Evolutionary conservation across 2,329 filamentous ascomycete species (phyloP), one percentile per base, ranked within the genome.

Genomic region (Botryosphaeria dothidea): DNA sequence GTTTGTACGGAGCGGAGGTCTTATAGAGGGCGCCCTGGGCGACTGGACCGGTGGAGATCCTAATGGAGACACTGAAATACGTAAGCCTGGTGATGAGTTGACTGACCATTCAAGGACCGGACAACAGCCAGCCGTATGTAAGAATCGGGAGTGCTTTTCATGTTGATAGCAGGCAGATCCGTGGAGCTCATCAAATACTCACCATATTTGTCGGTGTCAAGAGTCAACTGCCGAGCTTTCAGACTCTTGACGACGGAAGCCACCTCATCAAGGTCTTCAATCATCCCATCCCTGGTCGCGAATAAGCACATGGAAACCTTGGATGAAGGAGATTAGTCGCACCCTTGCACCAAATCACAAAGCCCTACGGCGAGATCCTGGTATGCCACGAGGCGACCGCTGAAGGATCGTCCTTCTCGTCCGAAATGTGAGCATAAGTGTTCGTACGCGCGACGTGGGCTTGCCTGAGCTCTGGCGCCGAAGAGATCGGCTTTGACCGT

Each of bases 291-390:
- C 15, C 62, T 64, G 17, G 19, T 15, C 13, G 45, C 19, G 13
- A n/a, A 43, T 62, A 19, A 62, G 58, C 25, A 38, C 8, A 13
- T 4, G 11, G 31, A 13, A 21, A 31, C 11, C 29, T 23, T 38
- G 51, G 31, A 21, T 19, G 38, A 29, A 29, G 31, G 41, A 38
- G n/a, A 19, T 29, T 21, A 49, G 34, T 19, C 45, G 15, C 51
- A 64, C 62, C 52, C 51, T 64, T 64, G 51, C 23, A 64, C 21
- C 5, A 57, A 21, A 19, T 64, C 52, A 19, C 19, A 38, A 23
- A 64, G 27, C 8, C 62, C 52, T 17, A 58, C 43, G 9, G 43
- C 52, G 41, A 64, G 43, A n/a, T 64, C 51, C 23, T 58, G 62
- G 52, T 64, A 64, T 48, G 45, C 41, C 43, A 49, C 51, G 25